These are phyloP conservation scores for Mycena capillaripes DNA, from an alignment of 768 basidiomycete genomes.

Conservation along the genomic window DNA sequence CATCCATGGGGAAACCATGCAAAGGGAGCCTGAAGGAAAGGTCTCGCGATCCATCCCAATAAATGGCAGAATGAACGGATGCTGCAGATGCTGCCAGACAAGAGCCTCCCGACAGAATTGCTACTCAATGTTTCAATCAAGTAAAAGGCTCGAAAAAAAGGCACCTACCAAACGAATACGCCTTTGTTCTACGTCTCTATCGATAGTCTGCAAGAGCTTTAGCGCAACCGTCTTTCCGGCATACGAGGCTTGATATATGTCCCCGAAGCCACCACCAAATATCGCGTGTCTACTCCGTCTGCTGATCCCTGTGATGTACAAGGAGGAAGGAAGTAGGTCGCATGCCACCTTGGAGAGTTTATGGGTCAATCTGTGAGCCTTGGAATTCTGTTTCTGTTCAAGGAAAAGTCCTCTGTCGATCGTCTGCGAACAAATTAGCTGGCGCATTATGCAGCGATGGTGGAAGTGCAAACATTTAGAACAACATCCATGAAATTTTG, in stretches of 20 bases:
- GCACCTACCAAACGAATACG: slow-evolving; percentile 30
- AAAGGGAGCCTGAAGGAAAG: slow-evolving; percentile 39
- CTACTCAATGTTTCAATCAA: background rate
- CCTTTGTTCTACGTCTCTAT: slow-evolving; percentile 13
- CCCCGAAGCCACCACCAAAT: slow-evolving; percentile 42
- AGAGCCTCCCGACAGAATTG: slow-evolving; percentile 44
- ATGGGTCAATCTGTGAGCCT: slow-evolving; percentile 17
- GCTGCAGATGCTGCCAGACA: slow-evolving; percentile 44
- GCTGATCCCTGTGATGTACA: slow-evolving; percentile 30
- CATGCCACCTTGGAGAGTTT: slow-evolving; percentile 29
- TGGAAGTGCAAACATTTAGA: slow-evolving; percentile 31
- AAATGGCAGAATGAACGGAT: slow-evolving; percentile 52
- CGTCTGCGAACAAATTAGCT: background rate
- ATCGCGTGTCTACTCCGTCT: slow-evolving; percentile 7
- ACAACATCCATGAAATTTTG: slow-evolving; percentile 40
- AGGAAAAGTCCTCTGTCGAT: background rate
- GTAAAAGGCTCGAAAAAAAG: background rate
- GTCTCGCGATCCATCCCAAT: slow-evolving; percentile 47
- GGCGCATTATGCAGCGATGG: background rate
- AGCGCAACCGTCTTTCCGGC: slow-evolving; percentile 38
- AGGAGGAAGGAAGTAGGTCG: slow-evolving; percentile 29
- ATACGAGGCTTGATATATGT: slow-evolving; percentile 40
- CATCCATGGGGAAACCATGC: slow-evolving; percentile 56
- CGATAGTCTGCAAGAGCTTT: slow-evolving; percentile 40
- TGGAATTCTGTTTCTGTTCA: background rate